Percentiles rank a stretch among this genome's conserved stretches.
phyloP scores from a whole-genome alignment of 2,329 filamentous ascomycete species.

The Aspergillus udagawae region DNA sequence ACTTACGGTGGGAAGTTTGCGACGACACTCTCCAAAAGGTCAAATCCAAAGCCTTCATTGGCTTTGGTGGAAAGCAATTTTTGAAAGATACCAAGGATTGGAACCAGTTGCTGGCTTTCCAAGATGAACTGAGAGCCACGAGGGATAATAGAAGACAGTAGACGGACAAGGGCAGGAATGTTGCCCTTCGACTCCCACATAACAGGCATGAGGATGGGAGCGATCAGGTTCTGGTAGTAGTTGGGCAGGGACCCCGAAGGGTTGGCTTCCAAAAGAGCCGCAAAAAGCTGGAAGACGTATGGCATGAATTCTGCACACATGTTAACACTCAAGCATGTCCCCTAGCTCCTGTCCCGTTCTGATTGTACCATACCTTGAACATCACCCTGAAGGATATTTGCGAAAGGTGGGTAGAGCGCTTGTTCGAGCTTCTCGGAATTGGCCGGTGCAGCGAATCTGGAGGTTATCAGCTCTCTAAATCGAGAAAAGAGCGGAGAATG shows the following conservation, averaged over 20 bases:
- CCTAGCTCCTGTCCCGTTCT: not conserved
- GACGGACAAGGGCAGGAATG: conserved; percentile 80
- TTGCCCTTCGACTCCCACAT: conserved; percentile 93
- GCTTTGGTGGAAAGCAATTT: conserved; percentile 77
- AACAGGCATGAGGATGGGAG: conserved; percentile 71
- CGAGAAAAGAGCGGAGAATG: not conserved
- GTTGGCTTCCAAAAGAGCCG: conserved; percentile 83
- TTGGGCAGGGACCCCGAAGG: conserved; percentile 72
- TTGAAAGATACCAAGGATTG: conserved; percentile 93
- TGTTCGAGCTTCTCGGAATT: conserved; percentile 73
- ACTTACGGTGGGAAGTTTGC: conserved; percentile 68
- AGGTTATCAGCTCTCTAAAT: conserved; percentile 7
- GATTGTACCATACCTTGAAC: conserved; percentile 61
- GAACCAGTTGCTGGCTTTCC: conserved; percentile 75
- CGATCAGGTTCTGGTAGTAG: conserved; percentile 75
- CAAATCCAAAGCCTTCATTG: conserved; percentile 82
- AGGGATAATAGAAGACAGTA: conserved; percentile 79
- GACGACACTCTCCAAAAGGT: conserved; percentile 79
- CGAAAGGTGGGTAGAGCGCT: conserved; percentile 78
- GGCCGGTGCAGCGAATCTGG: conserved; percentile 61
- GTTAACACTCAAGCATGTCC: conserved; percentile 26
- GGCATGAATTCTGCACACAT: conserved; percentile 73
- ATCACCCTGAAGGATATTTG: conserved; percentile 72
- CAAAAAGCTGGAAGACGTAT: conserved; percentile 93
- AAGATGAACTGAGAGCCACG: conserved; percentile 70